Percentiles rank a stretch among this genome's conserved stretches.
Evolutionary conservation across 768 basidiomycete species (phyloP).

Genomic region (Agaricus blazei): DNA sequence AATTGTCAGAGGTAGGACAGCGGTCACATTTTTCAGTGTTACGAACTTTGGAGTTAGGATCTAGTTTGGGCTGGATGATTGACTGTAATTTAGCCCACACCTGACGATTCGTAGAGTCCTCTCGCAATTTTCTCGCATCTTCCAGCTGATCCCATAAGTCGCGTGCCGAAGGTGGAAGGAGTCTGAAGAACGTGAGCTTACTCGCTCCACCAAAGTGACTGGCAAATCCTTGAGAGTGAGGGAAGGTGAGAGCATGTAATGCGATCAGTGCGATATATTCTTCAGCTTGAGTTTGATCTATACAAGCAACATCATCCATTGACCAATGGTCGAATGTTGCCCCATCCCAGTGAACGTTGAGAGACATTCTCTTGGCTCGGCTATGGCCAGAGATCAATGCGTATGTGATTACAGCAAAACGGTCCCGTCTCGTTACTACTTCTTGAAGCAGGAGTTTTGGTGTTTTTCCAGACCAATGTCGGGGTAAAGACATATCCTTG

Average conservation of each 20-base stretch:
- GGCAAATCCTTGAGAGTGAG: slow-evolving; percentile 58
- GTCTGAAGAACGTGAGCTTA: slow-evolving; percentile 63
- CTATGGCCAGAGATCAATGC: slow-evolving; percentile 59
- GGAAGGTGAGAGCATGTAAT: slow-evolving; percentile 72
- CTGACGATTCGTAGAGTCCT: slow-evolving; percentile 59
- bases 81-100: slow-evolving; percentile 66
- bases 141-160: slow-evolving; percentile 94
- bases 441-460: slow-evolving; percentile 74
- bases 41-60: slow-evolving; percentile 35
- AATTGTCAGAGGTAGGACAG: background rate
- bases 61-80: slow-evolving; percentile 63
- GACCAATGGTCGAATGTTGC: slow-evolving; percentile 57
- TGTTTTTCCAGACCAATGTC: slow-evolving; percentile 76
- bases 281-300: slow-evolving; percentile 74
- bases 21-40: background rate
- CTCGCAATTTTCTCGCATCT: slow-evolving; percentile 46
- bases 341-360: slow-evolving; percentile 72
- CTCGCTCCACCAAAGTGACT: slow-evolving; percentile 37
- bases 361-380: slow-evolving; percentile 67
- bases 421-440: slow-evolving; percentile 60
- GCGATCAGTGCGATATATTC: slow-evolving; percentile 87
- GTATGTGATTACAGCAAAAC: slow-evolving; percentile 73
- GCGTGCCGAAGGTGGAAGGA: slow-evolving; percentile 77
- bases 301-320: slow-evolving; percentile 86
- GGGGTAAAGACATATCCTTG: slow-evolving; percentile 77